These are phyloP conservation scores for Sordariomycetes sp. DNA, from an alignment of 2,329 filamentous ascomycete species.

Conservation along the genomic window DNA sequence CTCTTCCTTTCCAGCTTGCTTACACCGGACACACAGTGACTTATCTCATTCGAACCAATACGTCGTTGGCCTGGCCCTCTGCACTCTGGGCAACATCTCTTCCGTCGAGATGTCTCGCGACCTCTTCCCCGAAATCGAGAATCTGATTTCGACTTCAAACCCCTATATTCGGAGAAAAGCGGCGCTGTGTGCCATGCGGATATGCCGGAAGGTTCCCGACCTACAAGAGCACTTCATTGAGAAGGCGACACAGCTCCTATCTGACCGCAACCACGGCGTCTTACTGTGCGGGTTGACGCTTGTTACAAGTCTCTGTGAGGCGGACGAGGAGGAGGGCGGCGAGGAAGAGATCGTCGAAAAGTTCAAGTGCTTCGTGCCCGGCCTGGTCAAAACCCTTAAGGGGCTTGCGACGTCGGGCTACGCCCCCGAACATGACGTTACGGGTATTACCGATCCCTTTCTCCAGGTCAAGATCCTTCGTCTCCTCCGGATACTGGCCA, in stretches of 20 bases:
- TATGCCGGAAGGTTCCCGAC: slow-evolving; percentile 95
- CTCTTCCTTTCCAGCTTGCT: neutral
- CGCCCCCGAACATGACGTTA: slow-evolving; percentile 94
- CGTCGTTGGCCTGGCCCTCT: slow-evolving; percentile 89
- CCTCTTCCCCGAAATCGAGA: slow-evolving; percentile 91
- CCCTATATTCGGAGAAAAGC: slow-evolving; percentile 98
- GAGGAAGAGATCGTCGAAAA: slow-evolving; percentile 82
- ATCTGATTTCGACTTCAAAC: slow-evolving; percentile 79
- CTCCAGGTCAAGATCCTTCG: slow-evolving; percentile 92
- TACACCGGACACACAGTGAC: slow-evolving; percentile 44
- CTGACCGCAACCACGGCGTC: slow-evolving; percentile 92
- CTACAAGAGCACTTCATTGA: slow-evolving; percentile 95
- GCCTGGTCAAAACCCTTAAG: slow-evolving; percentile 82
- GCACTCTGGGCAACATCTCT: slow-evolving; percentile 93
- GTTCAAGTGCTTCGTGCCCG: slow-evolving; percentile 76
- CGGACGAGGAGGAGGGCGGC: slow-evolving; percentile 84
- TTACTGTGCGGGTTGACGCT: slow-evolving; percentile 84
- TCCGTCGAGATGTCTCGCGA: slow-evolving; percentile 98
- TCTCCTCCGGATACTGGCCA: slow-evolving; percentile 71
- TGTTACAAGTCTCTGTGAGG: slow-evolving; percentile 85
- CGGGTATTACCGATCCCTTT: slow-evolving; percentile 95
- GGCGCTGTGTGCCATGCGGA: slow-evolving; percentile 96
- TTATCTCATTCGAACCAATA: slow-evolving; percentile 97
- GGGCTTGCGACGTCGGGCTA: slow-evolving; percentile 89
- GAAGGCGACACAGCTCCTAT: slow-evolving; percentile 76